Evolutionary conservation across 2,329 filamentous ascomycete species (phyloP).

Genomic region (Pestalotiopsis sp.): DNA sequence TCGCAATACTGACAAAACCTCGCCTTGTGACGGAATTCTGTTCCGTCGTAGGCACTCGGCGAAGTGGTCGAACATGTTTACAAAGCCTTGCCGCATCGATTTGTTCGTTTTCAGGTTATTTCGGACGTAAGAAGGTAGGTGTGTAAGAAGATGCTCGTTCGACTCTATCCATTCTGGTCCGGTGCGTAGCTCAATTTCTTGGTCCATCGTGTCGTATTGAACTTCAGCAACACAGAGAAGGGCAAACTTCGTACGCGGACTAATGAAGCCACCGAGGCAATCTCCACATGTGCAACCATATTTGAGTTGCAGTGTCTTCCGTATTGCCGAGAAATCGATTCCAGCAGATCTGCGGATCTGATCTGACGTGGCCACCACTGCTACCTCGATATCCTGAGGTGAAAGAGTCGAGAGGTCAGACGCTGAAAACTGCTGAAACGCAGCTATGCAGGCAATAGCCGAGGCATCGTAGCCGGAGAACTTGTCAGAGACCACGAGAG

Average conservation of each 20-base stretch:
- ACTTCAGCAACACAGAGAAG: conserved; percentile 29
- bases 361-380: conserved; percentile 10
- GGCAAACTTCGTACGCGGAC: conserved; percentile 34
- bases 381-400: conserved; percentile 7
- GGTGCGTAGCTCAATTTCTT: background rate
- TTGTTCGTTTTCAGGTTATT: conserved; percentile 34
- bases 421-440: conserved; percentile 20
- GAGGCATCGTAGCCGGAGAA: conserved; percentile 31
- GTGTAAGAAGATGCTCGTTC: background rate
- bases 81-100: conserved; percentile 34
- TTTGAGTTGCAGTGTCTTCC: conserved; percentile 26
- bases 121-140: conserved; percentile 19
- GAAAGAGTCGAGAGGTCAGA: conserved; percentile 12
- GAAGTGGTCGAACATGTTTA: conserved; percentile 32
- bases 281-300: conserved; percentile 40
- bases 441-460: conserved; percentile 28
- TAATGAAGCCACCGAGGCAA: conserved; percentile 38
- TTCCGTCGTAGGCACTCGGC: conserved; percentile 19
- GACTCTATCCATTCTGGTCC: background rate
- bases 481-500: conserved; percentile 24
- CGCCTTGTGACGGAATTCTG: background rate
- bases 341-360: background rate
- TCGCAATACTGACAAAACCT: background rate
- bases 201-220: conserved; percentile 12
- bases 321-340: background rate